These are phyloP conservation scores for Paradendryphiella salina DNA, from an alignment of 2,329 filamentous ascomycete species.

Conservation along the genomic window DNA sequence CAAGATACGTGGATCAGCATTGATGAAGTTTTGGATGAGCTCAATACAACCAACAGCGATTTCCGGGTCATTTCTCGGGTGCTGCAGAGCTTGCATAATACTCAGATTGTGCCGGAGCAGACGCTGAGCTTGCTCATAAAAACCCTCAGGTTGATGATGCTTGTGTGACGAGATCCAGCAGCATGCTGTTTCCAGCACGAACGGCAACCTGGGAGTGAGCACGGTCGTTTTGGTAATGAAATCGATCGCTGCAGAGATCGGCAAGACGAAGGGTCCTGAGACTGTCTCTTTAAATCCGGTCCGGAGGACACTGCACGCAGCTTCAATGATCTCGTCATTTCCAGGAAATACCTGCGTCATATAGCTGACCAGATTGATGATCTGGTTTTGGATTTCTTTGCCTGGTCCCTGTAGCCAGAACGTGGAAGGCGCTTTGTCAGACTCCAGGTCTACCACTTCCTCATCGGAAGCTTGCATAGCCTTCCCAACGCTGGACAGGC, in stretches of 20 bases:
- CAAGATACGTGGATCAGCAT: conserved; percentile 64
- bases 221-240: conserved; percentile 65
- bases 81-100: conserved; percentile 65
- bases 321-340: conserved; percentile 70
- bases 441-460: conserved; percentile 67
- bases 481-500: conserved; percentile 70
- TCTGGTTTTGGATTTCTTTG: conserved; percentile 55
- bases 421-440: conserved; percentile 44
- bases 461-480: conserved; percentile 72
- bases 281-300: conserved; percentile 75
- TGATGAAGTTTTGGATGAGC: conserved; percentile 67
- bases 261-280: conserved; percentile 76
- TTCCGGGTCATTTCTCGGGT: conserved; percentile 68
- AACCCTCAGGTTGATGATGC: conserved; percentile 49
- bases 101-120: conserved; percentile 63
- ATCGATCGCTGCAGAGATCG: conserved; percentile 65
- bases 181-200: conserved; percentile 71
- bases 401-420: conserved; percentile 58
- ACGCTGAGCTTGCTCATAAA: conserved; percentile 33
- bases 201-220: conserved; percentile 67
- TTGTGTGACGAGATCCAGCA: conserved; percentile 60
- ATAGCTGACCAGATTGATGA: conserved; percentile 57
- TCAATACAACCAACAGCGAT: conserved; percentile 75
- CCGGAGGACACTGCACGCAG: conserved; percentile 70
- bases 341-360: conserved; percentile 59